Evolutionary conservation across 306 rosid species (phyloP).

Genomic region (Dicorynia guianensis): DNA sequence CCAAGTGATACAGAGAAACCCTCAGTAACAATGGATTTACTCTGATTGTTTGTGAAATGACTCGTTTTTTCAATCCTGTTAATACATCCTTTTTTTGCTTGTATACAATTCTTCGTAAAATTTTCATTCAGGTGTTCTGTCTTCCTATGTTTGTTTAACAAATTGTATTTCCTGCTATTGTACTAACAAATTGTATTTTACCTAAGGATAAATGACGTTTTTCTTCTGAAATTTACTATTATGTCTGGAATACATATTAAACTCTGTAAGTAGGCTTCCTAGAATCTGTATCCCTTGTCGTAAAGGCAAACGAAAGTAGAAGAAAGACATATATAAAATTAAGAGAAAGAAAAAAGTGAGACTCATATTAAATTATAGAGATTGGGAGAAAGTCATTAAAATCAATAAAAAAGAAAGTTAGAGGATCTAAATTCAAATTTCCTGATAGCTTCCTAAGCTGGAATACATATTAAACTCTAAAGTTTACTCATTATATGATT

Average conservation of each 20-base stretch:
- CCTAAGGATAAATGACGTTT: not conserved
- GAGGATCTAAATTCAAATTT: no score
- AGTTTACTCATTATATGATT: not conserved
- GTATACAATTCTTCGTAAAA: not conserved
- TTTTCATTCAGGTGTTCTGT: not conserved
- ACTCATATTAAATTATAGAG: no score
- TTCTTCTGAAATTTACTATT: not conserved
- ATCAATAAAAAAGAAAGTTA: no score
- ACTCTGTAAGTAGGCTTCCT: not conserved
- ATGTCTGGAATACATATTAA: not conserved
- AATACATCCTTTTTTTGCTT: constrained; percentile 9
- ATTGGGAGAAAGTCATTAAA: no score
- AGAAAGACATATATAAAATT: no score
- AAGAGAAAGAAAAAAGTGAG: no score
- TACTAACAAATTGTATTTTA: not conserved
- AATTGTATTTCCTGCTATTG: not conserved
- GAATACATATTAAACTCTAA: not conserved
- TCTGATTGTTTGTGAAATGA: constrained; percentile 12
- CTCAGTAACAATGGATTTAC: constrained; percentile 23
- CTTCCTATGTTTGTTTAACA: not conserved
- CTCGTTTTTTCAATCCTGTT: constrained; percentile 37
- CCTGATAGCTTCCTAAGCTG: not conserved
- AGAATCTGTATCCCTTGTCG: no score
- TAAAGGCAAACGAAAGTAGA: no score
- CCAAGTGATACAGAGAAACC: constrained; percentile 41